phyloP scores from a whole-genome alignment of 1,284 basidiomycete genomes.

The Ustilago xerochloae region DNA sequence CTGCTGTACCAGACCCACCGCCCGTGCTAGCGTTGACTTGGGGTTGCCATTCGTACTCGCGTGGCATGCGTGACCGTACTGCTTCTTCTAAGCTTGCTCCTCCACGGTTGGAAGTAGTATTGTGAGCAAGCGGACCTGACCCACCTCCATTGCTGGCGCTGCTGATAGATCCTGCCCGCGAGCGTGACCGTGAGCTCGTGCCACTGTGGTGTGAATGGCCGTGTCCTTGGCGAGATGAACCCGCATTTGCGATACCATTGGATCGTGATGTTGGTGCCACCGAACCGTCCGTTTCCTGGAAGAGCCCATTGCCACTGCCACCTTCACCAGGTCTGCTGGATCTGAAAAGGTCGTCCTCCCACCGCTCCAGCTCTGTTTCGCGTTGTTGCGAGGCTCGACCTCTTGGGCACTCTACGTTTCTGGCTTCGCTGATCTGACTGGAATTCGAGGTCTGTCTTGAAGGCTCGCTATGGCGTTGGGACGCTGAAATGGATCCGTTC shows the following conservation, averaged over 20 bases:
- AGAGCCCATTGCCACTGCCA: conserved; percentile 1
- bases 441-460: background rate
- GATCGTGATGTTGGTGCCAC: background rate
- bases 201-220: conserved; percentile 19
- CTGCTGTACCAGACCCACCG: conserved; percentile 2
- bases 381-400: conserved; percentile 2
- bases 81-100: conserved; percentile 17
- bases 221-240: conserved; percentile 2
- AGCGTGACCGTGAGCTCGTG: conserved; percentile 31
- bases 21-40: conserved; percentile 22
- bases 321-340: conserved; percentile 8
- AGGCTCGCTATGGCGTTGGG: background rate
- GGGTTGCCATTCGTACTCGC: conserved; percentile 56
- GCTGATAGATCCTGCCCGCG: conserved; percentile 38
- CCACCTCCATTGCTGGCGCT: conserved; percentile 1
- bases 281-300: background rate
- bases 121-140: background rate
- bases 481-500: background rate
- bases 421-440: background rate
- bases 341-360: conserved; percentile 24
- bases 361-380: background rate
- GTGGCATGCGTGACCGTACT: conserved; percentile 47
- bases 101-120: background rate
- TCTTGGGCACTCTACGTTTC: conserved; percentile 5
- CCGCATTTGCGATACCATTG: background rate